Conservation (phyloP, 179 eudicot species). For the Nepenthes alata region DNA sequence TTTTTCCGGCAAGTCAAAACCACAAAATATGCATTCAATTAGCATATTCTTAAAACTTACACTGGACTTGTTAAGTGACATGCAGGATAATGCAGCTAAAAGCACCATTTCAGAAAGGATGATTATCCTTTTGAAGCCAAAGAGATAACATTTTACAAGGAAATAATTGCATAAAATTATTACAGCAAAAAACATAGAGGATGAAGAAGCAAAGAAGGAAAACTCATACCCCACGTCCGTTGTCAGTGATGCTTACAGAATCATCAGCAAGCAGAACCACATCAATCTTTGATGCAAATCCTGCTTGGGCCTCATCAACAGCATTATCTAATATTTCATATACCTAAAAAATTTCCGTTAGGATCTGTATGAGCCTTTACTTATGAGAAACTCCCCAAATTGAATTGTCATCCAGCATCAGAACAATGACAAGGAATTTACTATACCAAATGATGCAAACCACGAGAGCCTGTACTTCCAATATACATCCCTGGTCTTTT, state of each 20-base stretch:
- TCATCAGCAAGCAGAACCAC: slow-evolving; percentile 59
- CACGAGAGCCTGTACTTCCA: slow-evolving; percentile 97
- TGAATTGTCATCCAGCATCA: not conserved
- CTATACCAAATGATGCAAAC: slow-evolving; percentile 83
- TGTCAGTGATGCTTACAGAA: slow-evolving; percentile 80
- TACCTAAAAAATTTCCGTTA: slow-evolving; percentile 33
- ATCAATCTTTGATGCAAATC: slow-evolving; percentile 74
- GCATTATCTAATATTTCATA: slow-evolving; percentile 93
- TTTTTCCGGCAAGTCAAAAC: too few species aligned
- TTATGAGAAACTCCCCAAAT: not conserved
- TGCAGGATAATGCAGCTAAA: too few species aligned
- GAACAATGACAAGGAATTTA: slow-evolving; percentile 3
- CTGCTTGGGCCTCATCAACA: slow-evolving; percentile 95
- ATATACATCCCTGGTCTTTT: slow-evolving; percentile 98
- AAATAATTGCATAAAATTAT: not conserved
- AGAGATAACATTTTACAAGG: not conserved
- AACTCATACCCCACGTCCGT: slow-evolving; percentile 91
- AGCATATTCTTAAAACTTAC: not conserved
- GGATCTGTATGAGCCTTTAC: not conserved
- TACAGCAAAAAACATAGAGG: slow-evolving; percentile 6
- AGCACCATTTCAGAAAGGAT: too few species aligned
- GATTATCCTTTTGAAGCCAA: too few species aligned
- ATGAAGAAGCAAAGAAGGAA: not conserved
- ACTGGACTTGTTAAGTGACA: not conserved
- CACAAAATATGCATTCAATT: too few species aligned